Evolutionary conservation across 306 rosid genomes (phyloP).

Genomic region (Lathyrus sativus): DNA sequence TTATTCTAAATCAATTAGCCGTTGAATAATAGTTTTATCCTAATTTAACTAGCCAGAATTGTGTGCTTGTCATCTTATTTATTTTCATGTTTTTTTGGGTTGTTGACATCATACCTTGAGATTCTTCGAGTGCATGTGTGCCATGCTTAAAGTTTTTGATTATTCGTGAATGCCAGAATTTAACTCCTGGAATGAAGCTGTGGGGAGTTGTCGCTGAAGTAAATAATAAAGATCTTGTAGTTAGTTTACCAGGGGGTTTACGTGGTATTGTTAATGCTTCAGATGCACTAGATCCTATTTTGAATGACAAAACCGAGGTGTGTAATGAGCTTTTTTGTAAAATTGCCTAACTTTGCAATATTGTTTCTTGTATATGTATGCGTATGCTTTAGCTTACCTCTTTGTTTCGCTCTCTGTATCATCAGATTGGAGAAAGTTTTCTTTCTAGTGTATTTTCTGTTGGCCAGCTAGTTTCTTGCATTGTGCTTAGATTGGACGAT

Average conservation of each 20-base stretch:
- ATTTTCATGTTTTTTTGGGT: not conserved
- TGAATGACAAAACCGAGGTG: conserved; percentile 55
- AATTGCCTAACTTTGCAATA: not conserved
- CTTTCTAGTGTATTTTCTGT: conserved; percentile 66
- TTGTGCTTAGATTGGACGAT: conserved; percentile 69
- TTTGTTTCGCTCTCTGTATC: conserved; percentile 13
- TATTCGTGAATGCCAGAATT: conserved; percentile 54
- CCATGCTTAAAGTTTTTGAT: conserved; percentile 19
- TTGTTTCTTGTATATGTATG: not conserved
- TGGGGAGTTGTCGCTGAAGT: conserved; percentile 97
- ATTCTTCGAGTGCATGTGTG: not conserved
- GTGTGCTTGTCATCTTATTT: not conserved
- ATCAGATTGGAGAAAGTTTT: conserved; percentile 59
- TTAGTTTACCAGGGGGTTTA: conserved; percentile 89
- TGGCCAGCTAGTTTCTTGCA: conserved; percentile 84
- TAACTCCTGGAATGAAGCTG: conserved; percentile 86
- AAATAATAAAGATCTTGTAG: conserved; percentile 76
- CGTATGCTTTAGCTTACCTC: conserved; percentile 22
- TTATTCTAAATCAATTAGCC: not conserved
- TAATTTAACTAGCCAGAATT: not conserved
- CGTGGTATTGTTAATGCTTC: conserved; percentile 85
- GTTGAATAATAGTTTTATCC: not conserved
- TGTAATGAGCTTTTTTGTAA: conserved; percentile 19
- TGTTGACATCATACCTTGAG: not conserved
- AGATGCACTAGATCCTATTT: conserved; percentile 75